Evolutionary conservation across 1,139 yeast species (phyloP).

Genomic region (Yamadazyma conglobata): DNA sequence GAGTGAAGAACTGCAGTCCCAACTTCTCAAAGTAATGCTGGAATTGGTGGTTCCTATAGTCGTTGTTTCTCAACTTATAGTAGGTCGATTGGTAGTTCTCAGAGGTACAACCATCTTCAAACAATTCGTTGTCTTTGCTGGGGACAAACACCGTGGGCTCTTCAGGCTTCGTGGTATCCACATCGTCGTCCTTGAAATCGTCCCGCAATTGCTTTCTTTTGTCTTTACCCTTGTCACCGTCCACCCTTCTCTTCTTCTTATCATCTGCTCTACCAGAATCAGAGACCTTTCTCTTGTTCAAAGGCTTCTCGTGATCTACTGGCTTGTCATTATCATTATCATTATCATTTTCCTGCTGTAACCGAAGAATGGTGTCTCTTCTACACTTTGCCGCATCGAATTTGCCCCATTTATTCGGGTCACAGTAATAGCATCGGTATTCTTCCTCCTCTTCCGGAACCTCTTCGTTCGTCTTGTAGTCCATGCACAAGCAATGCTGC

Average conservation of each 20-base stretch:
- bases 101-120: constrained; percentile 40
- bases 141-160: constrained; percentile 22
- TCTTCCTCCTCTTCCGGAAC: constrained; percentile 81
- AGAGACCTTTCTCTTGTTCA: constrained; percentile 8
- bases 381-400: constrained; percentile 41
- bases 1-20: constrained; percentile 21
- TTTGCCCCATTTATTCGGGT: constrained; percentile 51
- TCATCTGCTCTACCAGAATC: constrained; percentile 10
- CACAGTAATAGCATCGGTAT: constrained; percentile 79
- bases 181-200: constrained; percentile 12
- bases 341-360: constrained; percentile 23
- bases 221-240: constrained; percentile 8
- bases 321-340: constrained; percentile 8
- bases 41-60: constrained; percentile 41
- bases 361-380: constrained; percentile 33
- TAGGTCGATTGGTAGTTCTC: constrained; percentile 52
- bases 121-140: constrained; percentile 36
- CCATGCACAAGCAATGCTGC: constrained; percentile 93
- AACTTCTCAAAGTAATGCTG: constrained; percentile 21
- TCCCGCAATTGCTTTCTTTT: constrained; percentile 15
- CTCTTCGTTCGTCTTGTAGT: constrained; percentile 63
- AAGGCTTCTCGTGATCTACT: constrained; percentile 7
- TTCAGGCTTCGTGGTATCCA: constrained; percentile 8
- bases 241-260: constrained; percentile 10
- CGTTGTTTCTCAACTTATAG: constrained; percentile 44